Base-by-base conservation (phyloP, 352 stramenopile genomes). In the Vaucheria bursata region DNA sequence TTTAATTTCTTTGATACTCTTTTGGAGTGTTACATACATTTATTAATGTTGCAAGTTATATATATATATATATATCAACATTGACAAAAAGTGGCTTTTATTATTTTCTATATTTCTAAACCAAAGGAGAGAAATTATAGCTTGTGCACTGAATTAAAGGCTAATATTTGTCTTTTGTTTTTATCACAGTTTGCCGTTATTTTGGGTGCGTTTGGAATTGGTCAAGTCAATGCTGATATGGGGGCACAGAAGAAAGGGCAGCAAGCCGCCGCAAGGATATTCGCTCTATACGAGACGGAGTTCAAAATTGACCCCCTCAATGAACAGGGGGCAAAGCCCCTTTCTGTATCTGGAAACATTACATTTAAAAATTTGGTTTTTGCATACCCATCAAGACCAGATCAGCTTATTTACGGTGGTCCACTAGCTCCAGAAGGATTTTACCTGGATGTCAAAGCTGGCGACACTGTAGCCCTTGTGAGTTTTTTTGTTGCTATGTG, bases 301-400 rank as follows among this genome's bases (percentile, higher is more conserved):
- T 38, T 78, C 32, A 34, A 71, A 4, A 74, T 81, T 33, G 79
- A 84, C 34, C 79, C 79, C 1, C 39, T 81, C 0, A 78, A 67
- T 18, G 40, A 65, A 0, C 49, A 77, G 34, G 79, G 79, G 0
- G 74, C 79, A 0, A 76, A 65, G 49, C 79, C 75, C 2, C 8
- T 35, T 0, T 31, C 18, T 29, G 29, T 35, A 8, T 65, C 39
- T 37, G 88, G 89, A 0, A 81, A 80, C 5, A 86, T 94, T 8
- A 80, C 87, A 38, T 93, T 92, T 76, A 71, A 80, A 50, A 75
- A 91, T 73, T 86, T 93, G 34, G 83, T 79, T 33, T 94, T 94
- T 79, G 80, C 87, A 0, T 94, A 94, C 82, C 89, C 90, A 8
- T 88, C 82, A 1, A 86, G 89, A 12, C 87, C 85, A 7, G 66